These are phyloP conservation scores for Beauveria caledonica DNA, from an alignment of 2,329 filamentous ascomycete genomes.

Conservation along the genomic window DNA sequence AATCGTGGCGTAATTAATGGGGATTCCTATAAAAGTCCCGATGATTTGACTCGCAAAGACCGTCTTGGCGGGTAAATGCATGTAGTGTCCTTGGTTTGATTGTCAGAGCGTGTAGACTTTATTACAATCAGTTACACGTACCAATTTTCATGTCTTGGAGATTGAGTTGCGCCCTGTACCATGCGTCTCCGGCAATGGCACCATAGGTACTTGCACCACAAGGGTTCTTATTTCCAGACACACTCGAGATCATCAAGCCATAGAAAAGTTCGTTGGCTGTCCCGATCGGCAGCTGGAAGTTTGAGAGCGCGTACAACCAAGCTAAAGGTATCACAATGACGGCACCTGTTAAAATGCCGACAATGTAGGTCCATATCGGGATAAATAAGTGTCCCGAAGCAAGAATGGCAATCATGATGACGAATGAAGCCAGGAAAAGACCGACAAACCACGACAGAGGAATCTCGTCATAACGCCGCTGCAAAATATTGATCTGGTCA, in stretches of 20 bases:
- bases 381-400: slow-evolving; percentile 46
- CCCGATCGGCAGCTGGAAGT: slow-evolving; percentile 44
- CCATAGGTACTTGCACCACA: slow-evolving; percentile 50
- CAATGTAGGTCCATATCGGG: slow-evolving; percentile 51
- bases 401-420: slow-evolving; percentile 38
- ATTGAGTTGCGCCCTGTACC: slow-evolving; percentile 51
- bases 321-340: slow-evolving; percentile 48
- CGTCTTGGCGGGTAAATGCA: slow-evolving; percentile 50
- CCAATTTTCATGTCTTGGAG: slow-evolving; percentile 56
- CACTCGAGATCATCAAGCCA: slow-evolving; percentile 48
- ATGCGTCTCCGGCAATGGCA: slow-evolving; percentile 51
- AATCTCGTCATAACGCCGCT: slow-evolving; percentile 49
- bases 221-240: slow-evolving; percentile 44
- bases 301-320: slow-evolving; percentile 53
- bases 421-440: slow-evolving; percentile 38
- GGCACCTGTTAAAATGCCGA: slow-evolving; percentile 46
- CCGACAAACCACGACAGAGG: slow-evolving; percentile 49
- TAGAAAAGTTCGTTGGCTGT: slow-evolving; percentile 53
- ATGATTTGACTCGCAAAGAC: slow-evolving; percentile 56
- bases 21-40: slow-evolving; percentile 49
- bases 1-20: slow-evolving; percentile 53
- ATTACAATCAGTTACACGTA: neutral
- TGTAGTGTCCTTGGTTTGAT: slow-evolving; percentile 38
- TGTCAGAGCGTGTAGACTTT: neutral
- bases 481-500: slow-evolving; percentile 51